phyloP scores from a whole-genome alignment of 371 early-diverging fungal species.

The Saksenaea vasiformis region DNA sequence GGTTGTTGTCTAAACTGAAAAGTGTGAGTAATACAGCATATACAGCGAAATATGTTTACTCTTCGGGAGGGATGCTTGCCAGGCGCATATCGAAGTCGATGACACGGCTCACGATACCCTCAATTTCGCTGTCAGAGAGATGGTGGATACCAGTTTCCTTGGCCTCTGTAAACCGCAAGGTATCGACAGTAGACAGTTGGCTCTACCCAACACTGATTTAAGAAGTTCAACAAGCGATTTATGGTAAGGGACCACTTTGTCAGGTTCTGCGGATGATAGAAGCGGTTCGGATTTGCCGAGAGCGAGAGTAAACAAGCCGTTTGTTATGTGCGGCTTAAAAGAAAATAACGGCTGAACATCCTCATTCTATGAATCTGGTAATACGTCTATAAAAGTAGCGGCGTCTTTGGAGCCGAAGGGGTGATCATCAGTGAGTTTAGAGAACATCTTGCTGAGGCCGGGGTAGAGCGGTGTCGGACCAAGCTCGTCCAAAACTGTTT shows the following conservation, averaged over 20 bases:
- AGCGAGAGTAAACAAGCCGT: neutral
- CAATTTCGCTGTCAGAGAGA: conserved; percentile 18
- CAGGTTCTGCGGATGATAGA: conserved; percentile 54
- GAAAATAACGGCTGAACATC: conserved; percentile 24
- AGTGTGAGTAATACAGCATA: neutral
- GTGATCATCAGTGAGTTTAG: neutral
- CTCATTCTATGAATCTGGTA: conserved; percentile 7
- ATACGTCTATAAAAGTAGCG: neutral
- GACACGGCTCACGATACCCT: conserved; percentile 30
- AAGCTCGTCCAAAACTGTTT: conserved; percentile 28
- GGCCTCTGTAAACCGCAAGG: conserved; percentile 1
- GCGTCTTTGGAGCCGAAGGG: neutral
- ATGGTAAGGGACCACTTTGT: conserved; percentile 33
- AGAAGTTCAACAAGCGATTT: conserved; percentile 29
- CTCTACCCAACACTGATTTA: conserved; percentile 12
- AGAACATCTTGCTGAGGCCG: conserved; percentile 20
- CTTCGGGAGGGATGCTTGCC: conserved; percentile 30
- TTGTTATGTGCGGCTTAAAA: conserved; percentile 15
- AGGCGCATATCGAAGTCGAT: conserved; percentile 53
- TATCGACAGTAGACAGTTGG: neutral
- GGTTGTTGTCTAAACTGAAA: conserved; percentile 16
- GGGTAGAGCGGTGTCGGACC: conserved; percentile 55
- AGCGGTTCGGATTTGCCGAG: conserved; percentile 42
- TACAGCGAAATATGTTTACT: conserved; percentile 5
- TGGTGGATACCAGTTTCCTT: neutral